Conservation (phyloP, 768 basidiomycete species). For the Mycena alexandri region DNA sequence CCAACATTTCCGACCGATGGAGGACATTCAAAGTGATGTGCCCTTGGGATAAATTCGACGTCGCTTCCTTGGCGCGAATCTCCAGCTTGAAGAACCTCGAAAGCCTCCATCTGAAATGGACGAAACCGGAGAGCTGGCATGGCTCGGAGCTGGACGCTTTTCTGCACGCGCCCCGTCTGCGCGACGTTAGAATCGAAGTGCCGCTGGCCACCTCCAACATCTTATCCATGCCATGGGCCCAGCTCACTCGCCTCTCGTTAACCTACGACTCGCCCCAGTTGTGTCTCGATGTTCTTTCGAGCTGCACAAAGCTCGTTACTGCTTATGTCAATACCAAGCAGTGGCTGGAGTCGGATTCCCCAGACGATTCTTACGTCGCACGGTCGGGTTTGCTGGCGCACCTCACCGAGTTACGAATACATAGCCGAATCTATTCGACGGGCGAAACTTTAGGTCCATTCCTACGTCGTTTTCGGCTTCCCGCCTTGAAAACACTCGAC, state of each 20-base stretch:
- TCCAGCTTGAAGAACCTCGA: constrained; percentile 2
- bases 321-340: constrained; percentile 6
- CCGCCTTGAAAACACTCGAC: constrained; percentile 7
- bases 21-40: neutral
- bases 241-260: constrained; percentile 7
- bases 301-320: constrained; percentile 19
- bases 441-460: constrained; percentile 20
- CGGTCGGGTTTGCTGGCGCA: neutral
- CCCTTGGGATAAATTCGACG: neutral
- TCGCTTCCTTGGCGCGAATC: neutral
- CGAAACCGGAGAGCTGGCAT: neutral
- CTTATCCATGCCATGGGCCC: constrained; percentile 23
- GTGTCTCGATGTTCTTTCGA: constrained; percentile 23
- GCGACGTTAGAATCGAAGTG: constrained; percentile 1
- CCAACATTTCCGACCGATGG: constrained; percentile 3
- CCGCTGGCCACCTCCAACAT: neutral
- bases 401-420: constrained; percentile 9
- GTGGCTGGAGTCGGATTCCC: neutral
- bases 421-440: neutral
- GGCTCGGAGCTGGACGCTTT: neutral
- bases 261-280: constrained; percentile 1
- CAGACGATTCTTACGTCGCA: neutral
- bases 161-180: constrained; percentile 9
- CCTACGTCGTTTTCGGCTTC: constrained; percentile 7
- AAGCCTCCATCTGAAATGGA: neutral